Evolutionary conservation across 2,329 filamentous ascomycete species (phyloP), one percentile per base, ranked within the genome.

Genomic region (Aschersonia sp.): DNA sequence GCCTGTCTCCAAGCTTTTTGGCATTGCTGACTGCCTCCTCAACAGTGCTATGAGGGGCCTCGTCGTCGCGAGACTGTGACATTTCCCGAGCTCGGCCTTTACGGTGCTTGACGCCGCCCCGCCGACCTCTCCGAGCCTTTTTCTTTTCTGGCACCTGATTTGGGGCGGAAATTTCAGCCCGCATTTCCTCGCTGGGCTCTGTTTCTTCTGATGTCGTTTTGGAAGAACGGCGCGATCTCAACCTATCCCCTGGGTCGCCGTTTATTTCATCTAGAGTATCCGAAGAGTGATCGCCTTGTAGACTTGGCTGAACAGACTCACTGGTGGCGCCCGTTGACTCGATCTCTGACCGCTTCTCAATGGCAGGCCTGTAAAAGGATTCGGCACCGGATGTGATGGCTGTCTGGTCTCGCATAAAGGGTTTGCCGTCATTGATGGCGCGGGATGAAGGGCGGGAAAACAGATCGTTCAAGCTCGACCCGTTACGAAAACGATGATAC

Each of bases 91-190:
- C 69, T 48, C 73, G 72, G 10, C 70, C 72, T 53, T 77, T 81
- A 52, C 78, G 76, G 51, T 84, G 80, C 59, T 83, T 82, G 20
- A 77, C 75, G 2, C 85, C 84, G 29, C 84, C 85, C 45, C 85
- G 75, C n/a, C 78, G 74, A 4, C 85, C 85, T 48, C 84, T 73
- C 48, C 84, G 82, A 0, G 77, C 73, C 60, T 83, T 85, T 59
- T 79, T 83, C 62, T 83, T 82, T 56, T 80, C 50, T 7, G 50
- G 47, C 29, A 30, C 40, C 29, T 45, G 30, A 31, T 45, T 44
- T 7, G 38, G 12, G 5, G 42, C 45, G 3, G 40, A 30, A 5
- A 42, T 10, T 28, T 5, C 35, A n/a, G 10, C 30, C 38, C 43
- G 38, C 29, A 10, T 45, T 5, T 40, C 41, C 43, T 30, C 30